Evolutionary conservation across 257 asterid genomes (phyloP), one percentile per base, ranked within the genome.

Genomic region (Galeopsis tetrahit): DNA sequence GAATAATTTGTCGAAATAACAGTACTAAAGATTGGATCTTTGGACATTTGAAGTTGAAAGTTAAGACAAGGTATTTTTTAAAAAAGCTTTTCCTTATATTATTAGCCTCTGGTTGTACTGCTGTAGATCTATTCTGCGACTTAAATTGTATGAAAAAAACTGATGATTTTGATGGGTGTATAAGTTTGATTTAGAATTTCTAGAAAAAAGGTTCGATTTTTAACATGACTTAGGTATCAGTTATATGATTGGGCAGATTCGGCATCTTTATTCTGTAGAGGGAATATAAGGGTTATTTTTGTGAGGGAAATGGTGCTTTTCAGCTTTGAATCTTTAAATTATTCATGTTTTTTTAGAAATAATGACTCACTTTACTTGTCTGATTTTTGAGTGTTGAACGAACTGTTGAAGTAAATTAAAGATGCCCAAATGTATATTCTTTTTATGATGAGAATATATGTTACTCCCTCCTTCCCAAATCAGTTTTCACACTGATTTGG

Each of bases 1-100:
- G 63, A 63, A 8, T 69, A 77, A 85, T 82, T 80, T 74, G 86
- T 80, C 81, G 85, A 85, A 49, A 69, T 75, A 38, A 83, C 42
- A 15, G 77, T 42, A 34, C 5, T 69, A 75, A 79, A 85, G 76
- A 56, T 77, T 69, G 82, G 79, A 78, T 65, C 87, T 75, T 82
- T 78, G 71, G 81, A 59, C 78, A 60, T 74, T 82, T 68, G 76
- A 67, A 78, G 82, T 70, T 15, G 75, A 68, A 67, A 78, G 74
- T 73, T 77, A 48, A 5, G 21, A 62, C 68, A 66, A 77, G 85
- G 85, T 79, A 71, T 38, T 61, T 70, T 59, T 3, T 44, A n/a
- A n/a, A 39, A 13, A 34, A 39, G 4, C 5, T 35, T 69, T 21
- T 39, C 0, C 5, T 56, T 64, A 5, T 67, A 11, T 58, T 32